Evolutionary conservation across 768 basidiomycete species (phyloP).

Genomic region (Ramaria rubella): DNA sequence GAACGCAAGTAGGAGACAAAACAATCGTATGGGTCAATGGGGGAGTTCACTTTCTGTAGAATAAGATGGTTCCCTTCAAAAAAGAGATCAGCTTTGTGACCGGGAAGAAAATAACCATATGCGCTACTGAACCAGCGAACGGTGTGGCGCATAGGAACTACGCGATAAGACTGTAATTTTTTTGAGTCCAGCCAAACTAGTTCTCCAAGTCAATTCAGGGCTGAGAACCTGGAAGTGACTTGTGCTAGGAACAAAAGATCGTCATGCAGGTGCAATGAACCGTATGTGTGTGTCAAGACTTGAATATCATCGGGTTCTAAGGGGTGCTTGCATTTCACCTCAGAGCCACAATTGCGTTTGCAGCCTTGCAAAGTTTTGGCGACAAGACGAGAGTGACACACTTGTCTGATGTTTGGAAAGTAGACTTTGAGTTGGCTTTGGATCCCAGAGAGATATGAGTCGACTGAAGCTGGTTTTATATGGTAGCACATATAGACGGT

Average conservation of each 20-base stretch:
- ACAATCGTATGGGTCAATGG: background rate
- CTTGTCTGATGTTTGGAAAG: too few species aligned
- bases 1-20: background rate
- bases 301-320: constrained; percentile 16
- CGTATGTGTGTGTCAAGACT: constrained; percentile 17
- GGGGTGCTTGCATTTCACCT: constrained; percentile 23
- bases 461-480: constrained; percentile 19
- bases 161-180: constrained; percentile 18
- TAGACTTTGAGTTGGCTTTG: constrained; percentile 16
- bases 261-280: constrained; percentile 22
- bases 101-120: constrained; percentile 24
- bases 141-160: constrained; percentile 15
- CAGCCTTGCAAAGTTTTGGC: constrained; percentile 22
- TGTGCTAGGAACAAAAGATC: constrained; percentile 24
- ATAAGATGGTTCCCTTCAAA: constrained; percentile 21
- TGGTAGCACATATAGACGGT: constrained; percentile 13
- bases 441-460: constrained; percentile 21
- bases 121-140: background rate
- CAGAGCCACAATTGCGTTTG: constrained; percentile 15
- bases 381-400: constrained; percentile 10
- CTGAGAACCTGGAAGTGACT: constrained; percentile 20
- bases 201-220: constrained; percentile 25
- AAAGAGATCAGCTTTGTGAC: constrained; percentile 33
- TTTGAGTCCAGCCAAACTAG: constrained; percentile 20
- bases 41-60: background rate